These are phyloP conservation scores for Auxenochlorella pyrenoidosa DNA, from an alignment of 139 green algal genomes.

Conservation along the genomic window DNA sequence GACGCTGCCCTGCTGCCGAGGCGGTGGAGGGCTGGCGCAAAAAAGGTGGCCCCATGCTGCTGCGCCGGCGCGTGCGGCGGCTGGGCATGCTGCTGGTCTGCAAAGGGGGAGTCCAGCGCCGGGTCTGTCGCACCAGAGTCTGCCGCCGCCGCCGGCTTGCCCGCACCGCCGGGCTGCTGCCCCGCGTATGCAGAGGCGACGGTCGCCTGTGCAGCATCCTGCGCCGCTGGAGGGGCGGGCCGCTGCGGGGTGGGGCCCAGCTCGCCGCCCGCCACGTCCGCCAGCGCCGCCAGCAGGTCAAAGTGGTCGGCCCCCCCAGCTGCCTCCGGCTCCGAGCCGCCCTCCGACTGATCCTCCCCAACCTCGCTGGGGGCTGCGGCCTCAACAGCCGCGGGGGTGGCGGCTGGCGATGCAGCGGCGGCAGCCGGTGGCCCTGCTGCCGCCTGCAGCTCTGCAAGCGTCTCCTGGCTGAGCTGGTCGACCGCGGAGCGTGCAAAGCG, in stretches of 20 bases:
- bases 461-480: background rate
- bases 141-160: too few species aligned
- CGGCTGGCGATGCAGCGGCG: background rate
- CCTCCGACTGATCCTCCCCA: background rate
- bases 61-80: background rate
- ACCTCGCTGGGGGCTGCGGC: background rate
- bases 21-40: background rate
- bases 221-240: background rate
- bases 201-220: background rate
- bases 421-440: background rate
- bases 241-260: background rate
- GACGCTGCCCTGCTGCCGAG: background rate
- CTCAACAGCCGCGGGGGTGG: background rate
- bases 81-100: background rate
- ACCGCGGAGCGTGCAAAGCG: background rate
- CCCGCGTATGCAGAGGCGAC: background rate
- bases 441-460: background rate
- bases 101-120: background rate
- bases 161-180: too few species aligned
- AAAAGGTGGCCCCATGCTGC: background rate
- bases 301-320: background rate
- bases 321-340: background rate
- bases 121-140: background rate
- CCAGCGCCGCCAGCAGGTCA: slow-evolving; percentile 4
- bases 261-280: background rate